Conservation (phyloP, 345 rosid species). For the Eucalyptus urophylla region DNA sequence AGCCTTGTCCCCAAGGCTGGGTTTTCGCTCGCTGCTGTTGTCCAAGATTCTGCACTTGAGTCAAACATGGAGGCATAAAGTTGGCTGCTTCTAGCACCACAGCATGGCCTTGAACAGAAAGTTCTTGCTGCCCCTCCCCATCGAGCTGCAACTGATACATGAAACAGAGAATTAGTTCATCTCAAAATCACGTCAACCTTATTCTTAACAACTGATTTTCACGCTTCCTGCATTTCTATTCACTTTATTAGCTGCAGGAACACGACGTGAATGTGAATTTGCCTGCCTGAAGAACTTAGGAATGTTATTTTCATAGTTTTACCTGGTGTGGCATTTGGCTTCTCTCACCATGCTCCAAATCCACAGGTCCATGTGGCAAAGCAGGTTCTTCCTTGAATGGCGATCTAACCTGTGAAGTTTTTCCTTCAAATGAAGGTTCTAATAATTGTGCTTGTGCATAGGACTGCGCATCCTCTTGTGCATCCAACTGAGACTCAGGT, state of each 20-base stretch:
- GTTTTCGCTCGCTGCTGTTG: neutral
- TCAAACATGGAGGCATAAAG: neutral
- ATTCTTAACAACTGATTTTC: neutral
- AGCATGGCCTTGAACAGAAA: neutral
- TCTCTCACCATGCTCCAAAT: neutral
- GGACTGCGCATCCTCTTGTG: neutral
- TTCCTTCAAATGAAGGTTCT: neutral
- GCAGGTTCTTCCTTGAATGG: neutral
- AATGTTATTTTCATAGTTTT: neutral
- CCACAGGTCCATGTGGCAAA: neutral
- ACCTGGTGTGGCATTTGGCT: neutral
- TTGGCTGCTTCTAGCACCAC: neutral
- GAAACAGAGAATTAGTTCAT: neutral
- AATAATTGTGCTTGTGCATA: neutral
- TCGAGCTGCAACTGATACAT: neutral
- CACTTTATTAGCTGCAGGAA: neutral
- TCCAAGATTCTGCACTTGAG: neutral
- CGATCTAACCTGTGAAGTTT: neutral
- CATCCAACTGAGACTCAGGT: neutral
- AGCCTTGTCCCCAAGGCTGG: neutral
- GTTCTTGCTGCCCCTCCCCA: neutral
- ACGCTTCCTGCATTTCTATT: neutral
- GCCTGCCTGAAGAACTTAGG: neutral
- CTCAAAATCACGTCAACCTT: neutral
- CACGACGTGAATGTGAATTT: neutral